Evolutionary conservation across 2,329 filamentous ascomycete species (phyloP).

Genomic region (Monascus ruber): DNA sequence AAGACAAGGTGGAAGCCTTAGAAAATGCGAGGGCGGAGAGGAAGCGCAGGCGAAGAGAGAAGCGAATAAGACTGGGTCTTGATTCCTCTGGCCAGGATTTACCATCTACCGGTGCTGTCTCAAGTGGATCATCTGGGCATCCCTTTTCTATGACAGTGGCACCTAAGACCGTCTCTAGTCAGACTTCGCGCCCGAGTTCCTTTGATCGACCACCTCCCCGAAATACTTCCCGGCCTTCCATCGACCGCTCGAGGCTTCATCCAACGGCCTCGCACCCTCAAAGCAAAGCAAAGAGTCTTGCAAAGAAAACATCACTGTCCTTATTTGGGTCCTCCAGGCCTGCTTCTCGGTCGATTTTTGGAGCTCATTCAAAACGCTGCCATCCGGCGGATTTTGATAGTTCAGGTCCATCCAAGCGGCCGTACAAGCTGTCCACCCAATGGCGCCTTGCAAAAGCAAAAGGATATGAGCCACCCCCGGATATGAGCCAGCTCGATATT

Average conservation of each 20-base stretch:
- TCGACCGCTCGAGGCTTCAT: no score
- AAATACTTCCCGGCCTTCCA: no score
- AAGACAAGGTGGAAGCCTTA: slow-evolving; percentile 12
- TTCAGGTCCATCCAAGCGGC: slow-evolving; percentile 1
- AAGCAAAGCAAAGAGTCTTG: not conserved
- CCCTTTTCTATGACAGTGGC: no score
- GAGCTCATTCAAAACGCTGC: not conserved
- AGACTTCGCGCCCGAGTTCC: no score
- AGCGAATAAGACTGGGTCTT: slow-evolving; percentile 15
- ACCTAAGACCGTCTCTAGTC: no score
- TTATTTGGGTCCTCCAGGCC: slow-evolving; percentile 7
- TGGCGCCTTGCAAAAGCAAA: slow-evolving; percentile 21
- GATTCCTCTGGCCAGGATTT: not conserved
- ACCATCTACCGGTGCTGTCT: not conserved
- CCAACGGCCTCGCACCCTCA: not conserved
- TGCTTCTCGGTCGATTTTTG: not conserved
- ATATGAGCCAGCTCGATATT: slow-evolving; percentile 26
- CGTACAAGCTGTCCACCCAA: slow-evolving; percentile 15
- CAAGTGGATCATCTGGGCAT: not conserved
- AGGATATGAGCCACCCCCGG: slow-evolving; percentile 22
- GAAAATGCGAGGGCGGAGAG: slow-evolving; percentile 13
- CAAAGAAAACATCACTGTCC: slow-evolving; percentile 3
- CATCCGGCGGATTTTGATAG: not conserved
- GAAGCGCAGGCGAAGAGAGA: slow-evolving; percentile 16
- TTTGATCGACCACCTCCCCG: no score